Percentiles rank a stretch among this genome's conserved stretches.
phyloP scores from a whole-genome alignment of 441 rosid species.

The Syzygium syzygioides region DNA sequence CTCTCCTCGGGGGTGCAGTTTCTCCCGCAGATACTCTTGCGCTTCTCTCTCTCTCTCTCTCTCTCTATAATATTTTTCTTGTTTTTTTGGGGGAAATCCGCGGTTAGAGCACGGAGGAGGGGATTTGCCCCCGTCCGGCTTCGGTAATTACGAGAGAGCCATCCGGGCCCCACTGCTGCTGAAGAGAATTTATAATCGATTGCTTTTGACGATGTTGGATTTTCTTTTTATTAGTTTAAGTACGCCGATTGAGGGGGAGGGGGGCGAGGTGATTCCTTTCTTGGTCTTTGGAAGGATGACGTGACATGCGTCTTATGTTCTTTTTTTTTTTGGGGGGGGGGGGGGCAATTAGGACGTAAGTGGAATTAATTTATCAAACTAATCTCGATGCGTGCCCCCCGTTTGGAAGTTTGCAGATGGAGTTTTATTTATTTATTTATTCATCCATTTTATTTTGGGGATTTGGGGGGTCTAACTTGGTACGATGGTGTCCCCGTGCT shows the following conservation, averaged over 20 bases:
- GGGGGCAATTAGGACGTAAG: background rate
- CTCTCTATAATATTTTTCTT: background rate
- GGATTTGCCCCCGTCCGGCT: background rate
- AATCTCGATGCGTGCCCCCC: background rate
- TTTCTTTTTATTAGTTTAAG: too few species aligned
- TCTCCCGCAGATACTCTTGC: background rate
- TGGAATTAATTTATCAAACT: background rate
- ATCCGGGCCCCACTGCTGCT: background rate
- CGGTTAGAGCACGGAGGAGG: background rate
- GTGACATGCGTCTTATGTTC: fast-evolving
- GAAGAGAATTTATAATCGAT: too few species aligned
- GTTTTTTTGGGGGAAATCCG: background rate
- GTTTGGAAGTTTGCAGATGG: background rate
- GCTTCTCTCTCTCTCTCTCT: background rate
- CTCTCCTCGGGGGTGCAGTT: background rate
- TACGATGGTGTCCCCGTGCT: background rate
- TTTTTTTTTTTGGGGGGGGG: too few species aligned
- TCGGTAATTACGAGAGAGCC: background rate
- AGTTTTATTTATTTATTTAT: background rate
- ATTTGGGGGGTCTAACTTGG: background rate
- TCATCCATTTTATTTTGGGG: background rate
- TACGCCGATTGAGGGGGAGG: too few species aligned
- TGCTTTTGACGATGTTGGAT: too few species aligned
- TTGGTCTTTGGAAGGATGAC: background rate
- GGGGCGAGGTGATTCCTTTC: background rate